Evolutionary conservation across 1,284 basidiomycete genomes (phyloP).

Genomic region (Puccinia horiana): DNA sequence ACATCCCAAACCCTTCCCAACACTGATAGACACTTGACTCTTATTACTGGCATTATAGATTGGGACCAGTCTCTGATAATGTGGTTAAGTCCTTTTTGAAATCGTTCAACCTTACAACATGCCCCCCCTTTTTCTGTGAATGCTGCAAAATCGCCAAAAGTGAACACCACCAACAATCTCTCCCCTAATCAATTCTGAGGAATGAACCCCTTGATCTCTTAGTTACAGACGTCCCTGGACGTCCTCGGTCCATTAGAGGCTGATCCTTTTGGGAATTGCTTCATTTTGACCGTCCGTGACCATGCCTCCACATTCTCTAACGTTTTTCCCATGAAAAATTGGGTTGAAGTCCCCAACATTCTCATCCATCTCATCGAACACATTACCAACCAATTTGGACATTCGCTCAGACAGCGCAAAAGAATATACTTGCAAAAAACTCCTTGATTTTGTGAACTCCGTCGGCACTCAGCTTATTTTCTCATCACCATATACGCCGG

Average conservation of each 20-base stretch:
- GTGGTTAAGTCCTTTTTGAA: not conserved
- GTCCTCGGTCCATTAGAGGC: not conserved
- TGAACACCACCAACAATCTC: not conserved
- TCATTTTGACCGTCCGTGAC: not conserved
- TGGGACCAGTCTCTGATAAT: not conserved
- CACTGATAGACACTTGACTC: not conserved
- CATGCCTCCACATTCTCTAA: not conserved
- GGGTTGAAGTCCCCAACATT: not conserved
- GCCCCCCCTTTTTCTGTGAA: not conserved
- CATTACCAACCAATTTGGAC: not conserved
- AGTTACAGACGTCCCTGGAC: conserved; percentile 1
- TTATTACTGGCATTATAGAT: not conserved
- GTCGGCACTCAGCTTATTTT: not conserved
- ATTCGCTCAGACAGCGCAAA: not conserved
- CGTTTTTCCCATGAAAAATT: not conserved
- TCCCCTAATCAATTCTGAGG: not conserved
- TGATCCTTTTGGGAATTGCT: not conserved
- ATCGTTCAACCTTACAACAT: not conserved
- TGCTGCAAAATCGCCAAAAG: not conserved
- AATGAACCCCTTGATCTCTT: not conserved
- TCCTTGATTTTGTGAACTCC: too few relatives aligned
- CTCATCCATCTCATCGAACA: not conserved
- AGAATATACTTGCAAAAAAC: not conserved
- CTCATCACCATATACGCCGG: conserved; percentile 11
- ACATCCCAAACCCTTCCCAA: not conserved